A percentile compares a stretch with the other conserved stretches of the same genome.
These are phyloP conservation scores for Butyriboletus loyo DNA, from an alignment of 768 basidiomycete species.

Conservation along the genomic window DNA sequence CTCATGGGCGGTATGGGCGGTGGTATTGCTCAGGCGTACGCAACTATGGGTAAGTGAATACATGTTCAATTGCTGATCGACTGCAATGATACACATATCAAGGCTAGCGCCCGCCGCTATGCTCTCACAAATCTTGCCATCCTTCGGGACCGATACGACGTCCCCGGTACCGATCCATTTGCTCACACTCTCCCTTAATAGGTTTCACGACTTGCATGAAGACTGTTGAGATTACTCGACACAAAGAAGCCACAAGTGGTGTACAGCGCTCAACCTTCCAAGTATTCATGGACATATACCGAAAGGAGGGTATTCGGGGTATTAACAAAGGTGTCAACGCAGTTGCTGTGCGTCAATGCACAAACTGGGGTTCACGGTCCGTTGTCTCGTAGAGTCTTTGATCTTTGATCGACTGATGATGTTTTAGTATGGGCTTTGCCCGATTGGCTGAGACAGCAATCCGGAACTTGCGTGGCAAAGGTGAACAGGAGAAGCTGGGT, in stretches of 20 bases:
- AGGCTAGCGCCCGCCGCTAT: conserved; percentile 21
- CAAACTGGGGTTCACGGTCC: conserved; percentile 90
- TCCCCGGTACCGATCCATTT: not conserved
- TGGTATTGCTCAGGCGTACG: conserved; percentile 96
- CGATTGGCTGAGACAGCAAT: conserved; percentile 85
- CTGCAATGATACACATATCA: conserved; percentile 17
- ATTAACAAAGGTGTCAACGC: conserved; percentile 99
- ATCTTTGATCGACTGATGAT: conserved; percentile 3
- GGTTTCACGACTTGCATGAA: conserved; percentile 99
- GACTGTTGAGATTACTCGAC: conserved; percentile 95
- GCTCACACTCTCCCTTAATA: conserved; percentile 31
- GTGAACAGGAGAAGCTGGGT: conserved; percentile 68
- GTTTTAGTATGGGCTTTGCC: conserved; percentile 87
- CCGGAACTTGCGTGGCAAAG: conserved; percentile 73
- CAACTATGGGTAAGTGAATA: conserved; percentile 89
- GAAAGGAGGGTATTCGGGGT: conserved; percentile 87
- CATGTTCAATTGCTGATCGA: not conserved
- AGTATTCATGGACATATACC: conserved; percentile 93
- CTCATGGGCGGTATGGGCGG: conserved; percentile 97
- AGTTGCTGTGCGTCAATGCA: conserved; percentile 87
- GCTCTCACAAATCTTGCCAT: conserved; percentile 11
- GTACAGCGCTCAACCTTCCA: conserved; percentile 90
- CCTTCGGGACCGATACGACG: conserved; percentile 8
- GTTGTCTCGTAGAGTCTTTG: conserved; percentile 17
- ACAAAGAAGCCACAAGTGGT: conserved; percentile 84